Base-by-base conservation (phyloP, 345 rosid genomes). In the Lagerstroemia speciosa region DNA sequence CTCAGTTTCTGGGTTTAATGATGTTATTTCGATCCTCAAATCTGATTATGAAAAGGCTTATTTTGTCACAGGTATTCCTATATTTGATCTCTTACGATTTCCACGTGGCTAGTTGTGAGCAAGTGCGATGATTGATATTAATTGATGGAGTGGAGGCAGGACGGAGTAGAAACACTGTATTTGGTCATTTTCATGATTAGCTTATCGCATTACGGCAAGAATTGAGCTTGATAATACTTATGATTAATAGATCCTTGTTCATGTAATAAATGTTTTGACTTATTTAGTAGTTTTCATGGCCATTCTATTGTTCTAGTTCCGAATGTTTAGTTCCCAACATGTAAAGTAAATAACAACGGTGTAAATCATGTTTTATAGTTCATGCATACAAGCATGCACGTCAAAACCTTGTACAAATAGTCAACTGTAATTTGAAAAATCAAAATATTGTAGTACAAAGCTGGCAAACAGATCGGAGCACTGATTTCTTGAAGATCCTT, bases 1-100 rank as follows among this genome's bases (percentile, higher is more conserved):
- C 69, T 60, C 65, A 27, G 82, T 73, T 81, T 72, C 79, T 2
- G 64, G 85, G 71, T 57, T 78, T 61, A 91, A 83, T 74, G 92
- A 85, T 73, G 82, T 90, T 53, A 64, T 93, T 67, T 62, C 8
- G 63, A 68, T 86, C 41, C 83, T 93, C 64, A 79, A 71, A 80
- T 75, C 76, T 62, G 97, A 93, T 78, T 93, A 83, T 67, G 86
- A 79, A 78, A 86, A 85, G 78, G 88, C 90, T 41, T 90, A 93
- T 76, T 93, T 93, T 80, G 89, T 93, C 64, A 89, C 93, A 63
- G 97, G 98, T 90, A 71, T 14, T 15, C 8, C 34, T 63, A 5
- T 43, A 30, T 22, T 26, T 65, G 30, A 64, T 34, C 16, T 24
- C 15, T 58, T 58, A 29, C 2, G 14, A 24, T 27, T 27, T 58